These are phyloP conservation scores for Apiospora koreana DNA, from an alignment of 2,329 filamentous ascomycete genomes.

Conservation along the genomic window DNA sequence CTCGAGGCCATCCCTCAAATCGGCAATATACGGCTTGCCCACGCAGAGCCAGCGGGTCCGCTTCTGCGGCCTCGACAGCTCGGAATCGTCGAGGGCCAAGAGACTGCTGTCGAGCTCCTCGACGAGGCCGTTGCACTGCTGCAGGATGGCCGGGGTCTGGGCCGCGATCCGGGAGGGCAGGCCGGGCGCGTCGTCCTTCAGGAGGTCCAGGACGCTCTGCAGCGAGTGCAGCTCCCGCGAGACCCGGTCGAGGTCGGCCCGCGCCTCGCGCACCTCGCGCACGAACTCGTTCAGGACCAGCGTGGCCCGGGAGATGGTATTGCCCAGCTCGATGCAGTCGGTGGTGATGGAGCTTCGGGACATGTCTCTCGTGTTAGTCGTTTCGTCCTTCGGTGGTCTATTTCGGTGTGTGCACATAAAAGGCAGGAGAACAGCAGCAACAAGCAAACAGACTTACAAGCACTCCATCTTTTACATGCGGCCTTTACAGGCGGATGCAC, in stretches of 20 bases:
- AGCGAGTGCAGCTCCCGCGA: slow-evolving; percentile 44
- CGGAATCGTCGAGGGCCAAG: slow-evolving; percentile 30
- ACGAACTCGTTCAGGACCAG: slow-evolving; percentile 36
- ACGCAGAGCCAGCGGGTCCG: slow-evolving; percentile 37
- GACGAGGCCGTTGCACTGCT: slow-evolving; percentile 37
- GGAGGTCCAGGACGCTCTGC: slow-evolving; percentile 38
- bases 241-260: slow-evolving; percentile 39
- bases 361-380: background rate
- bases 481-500: background rate
- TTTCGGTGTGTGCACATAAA: too few species aligned
- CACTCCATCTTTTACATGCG: background rate
- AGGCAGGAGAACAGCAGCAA: too few species aligned
- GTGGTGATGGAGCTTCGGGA: slow-evolving; percentile 37
- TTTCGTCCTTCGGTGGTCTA: too few species aligned
- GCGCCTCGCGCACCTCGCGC: slow-evolving; percentile 42
- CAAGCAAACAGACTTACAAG: slow-evolving; percentile 7
- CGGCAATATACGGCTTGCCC: slow-evolving; percentile 33
- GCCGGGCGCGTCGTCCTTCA: slow-evolving; percentile 39
- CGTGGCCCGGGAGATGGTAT: slow-evolving; percentile 36
- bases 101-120: slow-evolving; percentile 37
- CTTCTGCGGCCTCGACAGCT: slow-evolving; percentile 37
- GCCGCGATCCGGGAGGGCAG: slow-evolving; percentile 38
- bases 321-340: slow-evolving; percentile 38
- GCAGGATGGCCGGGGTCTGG: slow-evolving; percentile 37
- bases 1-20: slow-evolving; percentile 36